Percentiles rank a stretch among this genome's conserved stretches.
Evolutionary conservation across 2,329 filamentous ascomycete genomes (phyloP).

Genomic region (Fusarium palustre): DNA sequence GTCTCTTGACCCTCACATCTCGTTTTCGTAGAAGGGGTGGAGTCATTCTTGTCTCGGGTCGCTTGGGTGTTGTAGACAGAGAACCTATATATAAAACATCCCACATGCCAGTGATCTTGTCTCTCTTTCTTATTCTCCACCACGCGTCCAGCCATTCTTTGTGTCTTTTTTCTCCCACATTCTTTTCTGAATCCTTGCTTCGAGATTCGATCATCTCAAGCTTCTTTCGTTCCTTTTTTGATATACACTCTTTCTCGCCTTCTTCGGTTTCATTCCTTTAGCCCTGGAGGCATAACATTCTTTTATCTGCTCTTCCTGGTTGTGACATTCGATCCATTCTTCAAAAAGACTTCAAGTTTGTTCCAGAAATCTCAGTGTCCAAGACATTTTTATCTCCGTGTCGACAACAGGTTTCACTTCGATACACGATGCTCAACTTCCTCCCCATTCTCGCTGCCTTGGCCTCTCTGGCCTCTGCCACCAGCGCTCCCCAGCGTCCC

Average conservation of each 20-base stretch:
- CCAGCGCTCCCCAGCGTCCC: constrained; percentile 53
- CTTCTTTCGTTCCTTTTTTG: constrained; percentile 29
- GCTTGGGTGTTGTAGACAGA: constrained; percentile 15
- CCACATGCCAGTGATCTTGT: constrained; percentile 9
- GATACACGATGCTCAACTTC: constrained; percentile 46
- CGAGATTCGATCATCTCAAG: constrained; percentile 30
- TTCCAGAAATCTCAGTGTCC: constrained; percentile 9
- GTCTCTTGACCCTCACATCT: constrained; percentile 27
- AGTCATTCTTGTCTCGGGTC: constrained; percentile 15
- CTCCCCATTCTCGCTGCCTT: constrained; percentile 36
- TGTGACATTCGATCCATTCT: constrained; percentile 19
- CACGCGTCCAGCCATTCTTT: constrained; percentile 38
- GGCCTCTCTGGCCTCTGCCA: constrained; percentile 50
- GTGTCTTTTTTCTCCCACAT: constrained; percentile 25
- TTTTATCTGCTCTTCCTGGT: constrained; percentile 19
- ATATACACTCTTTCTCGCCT: constrained; percentile 15
- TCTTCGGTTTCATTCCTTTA: constrained; percentile 35
- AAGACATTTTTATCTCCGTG: background rate
- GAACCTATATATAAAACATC: constrained; percentile 37
- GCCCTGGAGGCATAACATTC: constrained; percentile 42
- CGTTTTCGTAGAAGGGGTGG: constrained; percentile 22
- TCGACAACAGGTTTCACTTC: constrained; percentile 18
- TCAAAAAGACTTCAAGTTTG: constrained; percentile 2
- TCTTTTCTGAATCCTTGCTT: constrained; percentile 28
- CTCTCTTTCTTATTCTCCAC: constrained; percentile 17